Evolutionary conservation across 208 protist genomes (phyloP), one percentile per base, ranked within the genome.

Genomic region (Acanthamoeba healyi): DNA sequence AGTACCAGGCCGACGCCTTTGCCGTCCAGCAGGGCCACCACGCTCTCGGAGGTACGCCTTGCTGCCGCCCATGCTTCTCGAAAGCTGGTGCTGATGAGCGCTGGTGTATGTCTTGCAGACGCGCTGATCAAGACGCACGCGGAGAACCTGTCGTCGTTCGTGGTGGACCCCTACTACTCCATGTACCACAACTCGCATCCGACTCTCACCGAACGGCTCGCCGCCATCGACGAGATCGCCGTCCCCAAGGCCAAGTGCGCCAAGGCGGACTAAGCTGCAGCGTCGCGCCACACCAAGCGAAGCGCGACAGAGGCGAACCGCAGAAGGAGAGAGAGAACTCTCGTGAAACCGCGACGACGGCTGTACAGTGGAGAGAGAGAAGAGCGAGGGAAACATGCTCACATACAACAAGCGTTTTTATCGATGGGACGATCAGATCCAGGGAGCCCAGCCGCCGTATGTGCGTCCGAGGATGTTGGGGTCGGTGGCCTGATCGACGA

Each of bases 401-500:
- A n/a, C n/a, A n/a, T n/a, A n/a, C n/a, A n/a, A n/a, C n/a, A n/a
- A n/a, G n/a, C n/a, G n/a, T n/a, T n/a, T n/a, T n/a, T n/a, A n/a
- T n/a, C n/a, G n/a, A n/a, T n/a, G n/a, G n/a, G n/a, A n/a, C n/a
- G n/a, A n/a, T 44, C 26, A 97, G n/a, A 97, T 90, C 44, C 94
- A 95, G 38, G 86, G 63, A 24, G 81, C 74, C 96, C 96, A 97
- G 56, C 96, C 96, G n/a, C 77, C 49, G 92, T 95, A 99, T 0
- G 95, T 95, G 63, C 98, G 95, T 17, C 96, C 97, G 0, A 98
- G 49, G 32, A 98, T 96, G 79, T 98, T 98, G 26, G 90, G 86
- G 87, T 98, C 98, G 22, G 97, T 98, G 15, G 98, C 96, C 58
- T 98, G 94, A 72, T 98, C 97, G 42, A 99, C 87, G 24, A 99